Percentiles rank a stretch among this genome's conserved stretches.
phyloP scores from a whole-genome alignment of 2,329 filamentous ascomycete genomes.

The Cercospora beticola region DNA sequence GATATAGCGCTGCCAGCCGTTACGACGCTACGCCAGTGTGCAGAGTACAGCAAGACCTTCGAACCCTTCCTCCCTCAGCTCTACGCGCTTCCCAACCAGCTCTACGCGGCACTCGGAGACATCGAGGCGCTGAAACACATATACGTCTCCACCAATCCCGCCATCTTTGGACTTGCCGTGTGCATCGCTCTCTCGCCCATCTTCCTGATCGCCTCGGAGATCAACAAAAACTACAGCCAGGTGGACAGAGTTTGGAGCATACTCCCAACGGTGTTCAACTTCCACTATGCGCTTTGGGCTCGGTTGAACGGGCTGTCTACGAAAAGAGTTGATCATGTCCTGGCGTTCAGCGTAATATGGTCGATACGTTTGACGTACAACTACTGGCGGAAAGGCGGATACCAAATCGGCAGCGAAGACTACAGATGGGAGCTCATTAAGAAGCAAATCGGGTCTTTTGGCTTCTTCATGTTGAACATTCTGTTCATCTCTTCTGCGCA shows the following conservation, averaged over 20 bases:
- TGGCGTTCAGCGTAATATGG: constrained; percentile 73
- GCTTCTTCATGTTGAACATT: constrained; percentile 83
- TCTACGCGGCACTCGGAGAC: constrained; percentile 59
- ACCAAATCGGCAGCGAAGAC: constrained; percentile 84
- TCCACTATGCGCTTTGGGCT: constrained; percentile 82
- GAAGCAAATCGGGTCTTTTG: constrained; percentile 58
- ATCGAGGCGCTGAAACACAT: constrained; percentile 64
- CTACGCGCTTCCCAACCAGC: constrained; percentile 44
- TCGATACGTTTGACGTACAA: constrained; percentile 76
- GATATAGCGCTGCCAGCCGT: constrained; percentile 60
- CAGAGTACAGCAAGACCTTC: constrained; percentile 72
- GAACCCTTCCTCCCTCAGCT: constrained; percentile 72
- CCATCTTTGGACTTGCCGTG: constrained; percentile 71
- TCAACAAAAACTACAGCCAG: constrained; percentile 95
- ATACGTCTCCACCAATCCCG: constrained; percentile 82
- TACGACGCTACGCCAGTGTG: constrained; percentile 69
- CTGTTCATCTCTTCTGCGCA: constrained; percentile 86
- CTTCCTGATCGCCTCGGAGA: constrained; percentile 74
- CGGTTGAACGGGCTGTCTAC: constrained; percentile 70
- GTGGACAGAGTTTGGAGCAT: constrained; percentile 92
- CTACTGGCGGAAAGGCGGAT: constrained; percentile 94
- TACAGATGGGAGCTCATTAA: constrained; percentile 87
- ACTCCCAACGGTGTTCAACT: constrained; percentile 80
- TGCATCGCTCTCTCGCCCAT: constrained; percentile 69
- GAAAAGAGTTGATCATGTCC: constrained; percentile 68